A percentile compares a stretch with the other conserved stretches of the same genome.
Evolutionary conservation across 371 early-diverging fungal species (phyloP).

Genomic region (Entomophthora muscae): DNA sequence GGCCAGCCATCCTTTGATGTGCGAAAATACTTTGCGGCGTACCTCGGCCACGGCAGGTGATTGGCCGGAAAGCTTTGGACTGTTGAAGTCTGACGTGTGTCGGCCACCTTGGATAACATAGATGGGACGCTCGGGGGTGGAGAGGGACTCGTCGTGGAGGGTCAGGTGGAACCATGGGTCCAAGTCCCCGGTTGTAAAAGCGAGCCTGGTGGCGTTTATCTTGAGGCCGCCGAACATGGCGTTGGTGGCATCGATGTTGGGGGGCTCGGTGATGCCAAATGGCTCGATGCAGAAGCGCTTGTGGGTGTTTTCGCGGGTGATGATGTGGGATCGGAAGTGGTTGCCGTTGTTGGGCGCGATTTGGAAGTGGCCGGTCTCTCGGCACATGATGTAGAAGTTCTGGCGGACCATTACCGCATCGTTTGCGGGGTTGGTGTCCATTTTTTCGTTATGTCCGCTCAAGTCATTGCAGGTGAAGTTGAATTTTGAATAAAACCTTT

Average conservation of each 20-base stretch:
- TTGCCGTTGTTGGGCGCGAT: slow-evolving; percentile 21
- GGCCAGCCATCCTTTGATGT: neutral
- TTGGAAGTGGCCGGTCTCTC: slow-evolving; percentile 47
- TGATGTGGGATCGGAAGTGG: slow-evolving; percentile 23
- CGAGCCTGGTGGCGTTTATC: slow-evolving; percentile 22
- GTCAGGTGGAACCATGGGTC: slow-evolving; percentile 41
- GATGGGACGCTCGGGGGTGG: slow-evolving; percentile 9
- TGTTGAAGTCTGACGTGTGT: slow-evolving; percentile 8
- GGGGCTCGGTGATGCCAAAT: slow-evolving; percentile 4
- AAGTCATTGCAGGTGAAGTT: neutral
- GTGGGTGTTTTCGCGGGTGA: slow-evolving; percentile 17
- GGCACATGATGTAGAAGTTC: slow-evolving; percentile 21
- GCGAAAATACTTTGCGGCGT: neutral
- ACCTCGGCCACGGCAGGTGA: neutral
- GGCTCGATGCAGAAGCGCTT: neutral
- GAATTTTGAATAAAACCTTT: neutral
- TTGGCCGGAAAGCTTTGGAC: slow-evolving; percentile 1
- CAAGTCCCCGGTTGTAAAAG: slow-evolving; percentile 35
- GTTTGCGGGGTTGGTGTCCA: neutral
- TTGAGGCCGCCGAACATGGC: slow-evolving; percentile 27
- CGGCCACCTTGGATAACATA: slow-evolving; percentile 9
- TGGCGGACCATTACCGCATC: neutral
- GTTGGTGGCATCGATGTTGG: slow-evolving; percentile 20
- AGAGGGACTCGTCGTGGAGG: slow-evolving; percentile 12
- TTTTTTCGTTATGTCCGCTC: neutral